Evolutionary conservation across 2,329 filamentous ascomycete genomes (phyloP), one percentile per base, ranked within the genome.

Genomic region (Monosporascus sp.): DNA sequence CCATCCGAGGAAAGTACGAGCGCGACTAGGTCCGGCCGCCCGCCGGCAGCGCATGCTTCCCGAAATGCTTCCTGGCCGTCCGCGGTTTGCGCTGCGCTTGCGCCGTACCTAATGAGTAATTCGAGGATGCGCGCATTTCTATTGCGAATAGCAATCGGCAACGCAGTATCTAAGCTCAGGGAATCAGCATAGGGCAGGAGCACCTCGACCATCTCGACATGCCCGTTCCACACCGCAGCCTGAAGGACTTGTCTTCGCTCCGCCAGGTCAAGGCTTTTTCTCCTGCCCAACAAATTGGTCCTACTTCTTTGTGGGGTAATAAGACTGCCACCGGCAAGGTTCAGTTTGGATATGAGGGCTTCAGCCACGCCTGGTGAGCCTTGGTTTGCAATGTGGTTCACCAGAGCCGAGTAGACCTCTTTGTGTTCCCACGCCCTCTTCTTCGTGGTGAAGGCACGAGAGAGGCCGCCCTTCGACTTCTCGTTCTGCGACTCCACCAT

Each of bases 301-400:
- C 76, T 79, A 52, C 72, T 75, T 60, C 76, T 79, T 50, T 74
- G 70, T 35, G 71, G 63, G 15, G 77, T 71, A 50, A 79, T 77
- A 15, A 83, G 62, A 49, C 81, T 76, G 4, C 79, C 75, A 15
- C 81, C 81, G 1, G 71, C 74, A 1, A 70, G 65, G 37, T 72
- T 69, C 37, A 84, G 66, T 63, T 77, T 80, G 3, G 65, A 68
- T 31, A 83, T 74, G 24, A 84, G 70, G 0, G 77, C 77, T 60
- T 83, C 78, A n/a, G 78, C 80, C 5, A 83, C 75, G 8, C 76
- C 80, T 0, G 80, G 73, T 0, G 78, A 74, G 14, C 80, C 79
- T 17, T 66, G 67, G 47, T 74, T 77, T 37, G 70, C 65, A 52
- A 83, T 71, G 60, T 80, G 79, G 43, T 69, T 67, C 47, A 75